A percentile compares a stretch with the other conserved stretches of the same genome.
Evolutionary conservation across 2,329 filamentous ascomycete species (phyloP).

Genomic region (Diaporthe sp.): DNA sequence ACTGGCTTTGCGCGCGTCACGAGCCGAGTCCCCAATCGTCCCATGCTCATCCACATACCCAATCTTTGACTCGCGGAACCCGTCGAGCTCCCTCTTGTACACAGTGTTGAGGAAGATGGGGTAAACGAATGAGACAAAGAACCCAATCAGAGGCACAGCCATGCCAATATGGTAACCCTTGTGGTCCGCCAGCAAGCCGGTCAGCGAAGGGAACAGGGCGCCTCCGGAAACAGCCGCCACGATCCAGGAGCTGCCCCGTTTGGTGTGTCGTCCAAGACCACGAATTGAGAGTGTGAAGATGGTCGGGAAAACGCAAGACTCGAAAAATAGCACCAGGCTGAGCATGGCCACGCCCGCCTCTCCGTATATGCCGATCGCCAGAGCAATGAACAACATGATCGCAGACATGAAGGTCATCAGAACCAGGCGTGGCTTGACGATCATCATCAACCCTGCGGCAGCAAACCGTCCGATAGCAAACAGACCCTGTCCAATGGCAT

Average conservation of each 20-base stretch:
- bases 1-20: constrained; percentile 15
- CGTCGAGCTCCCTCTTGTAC: constrained; percentile 55
- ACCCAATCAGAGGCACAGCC: constrained; percentile 73
- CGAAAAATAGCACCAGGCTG: constrained; percentile 80
- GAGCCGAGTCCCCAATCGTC: constrained; percentile 30
- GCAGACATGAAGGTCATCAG: constrained; percentile 74
- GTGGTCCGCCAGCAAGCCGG: constrained; percentile 75
- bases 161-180: constrained; percentile 73
- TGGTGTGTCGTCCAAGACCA: constrained; percentile 80
- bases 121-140: constrained; percentile 67
- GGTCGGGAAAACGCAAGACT: constrained; percentile 84
- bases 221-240: constrained; percentile 79
- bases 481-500: constrained; percentile 79
- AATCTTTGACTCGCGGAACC: constrained; percentile 66
- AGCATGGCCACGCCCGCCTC: constrained; percentile 69
- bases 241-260: constrained; percentile 79
- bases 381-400: constrained; percentile 72
- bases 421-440: constrained; percentile 73
- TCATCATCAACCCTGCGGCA: constrained; percentile 76
- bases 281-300: constrained; percentile 82
- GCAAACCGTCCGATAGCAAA: constrained; percentile 80
- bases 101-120: constrained; percentile 73
- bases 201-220: constrained; percentile 78
- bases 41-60: constrained; percentile 40
- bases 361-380: constrained; percentile 58